Conservation (phyloP, 192 early-diverging fungal genomes). For the Backusella psychrophila region DNA sequence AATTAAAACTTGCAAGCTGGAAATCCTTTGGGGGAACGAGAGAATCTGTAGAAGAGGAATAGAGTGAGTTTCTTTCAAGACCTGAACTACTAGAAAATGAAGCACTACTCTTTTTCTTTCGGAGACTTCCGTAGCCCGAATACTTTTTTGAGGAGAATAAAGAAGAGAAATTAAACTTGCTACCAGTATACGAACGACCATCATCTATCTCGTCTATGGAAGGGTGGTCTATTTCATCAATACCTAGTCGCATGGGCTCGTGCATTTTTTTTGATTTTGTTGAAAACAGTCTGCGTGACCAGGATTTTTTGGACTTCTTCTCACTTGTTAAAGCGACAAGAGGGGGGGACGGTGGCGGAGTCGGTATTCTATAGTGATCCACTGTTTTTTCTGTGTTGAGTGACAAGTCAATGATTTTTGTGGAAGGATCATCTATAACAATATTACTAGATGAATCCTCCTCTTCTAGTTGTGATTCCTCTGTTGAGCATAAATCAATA, state of each 20-base stretch:
- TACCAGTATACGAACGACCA: neutral
- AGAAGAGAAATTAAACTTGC: constrained; percentile 9
- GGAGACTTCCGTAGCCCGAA: neutral
- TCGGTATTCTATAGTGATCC: neutral
- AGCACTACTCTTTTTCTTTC: constrained; percentile 4
- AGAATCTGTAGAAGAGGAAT: neutral
- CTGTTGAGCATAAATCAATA: constrained; percentile 10
- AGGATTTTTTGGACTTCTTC: constrained; percentile 6
- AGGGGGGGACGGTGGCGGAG: neutral
- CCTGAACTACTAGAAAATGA: neutral
- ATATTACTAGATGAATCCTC: neutral
- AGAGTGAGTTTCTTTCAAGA: neutral
- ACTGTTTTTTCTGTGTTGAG: neutral
- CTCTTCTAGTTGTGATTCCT: neutral
- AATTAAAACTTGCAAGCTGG: constrained; percentile 1
- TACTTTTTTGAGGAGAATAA: constrained; percentile 7
- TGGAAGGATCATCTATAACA: neutral
- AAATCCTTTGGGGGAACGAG: constrained; percentile 8
- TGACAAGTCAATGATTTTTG: neutral
- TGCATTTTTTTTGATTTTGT: constrained; percentile 3
- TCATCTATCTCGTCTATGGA: neutral
- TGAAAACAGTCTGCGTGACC: constrained; percentile 7
- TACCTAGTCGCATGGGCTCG: neutral
- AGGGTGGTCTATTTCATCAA: neutral
- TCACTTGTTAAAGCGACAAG: neutral